These are phyloP conservation scores for Plasmodium berghei DNA, from an alignment of 169 alveolate species.

Conservation along the genomic window DNA sequence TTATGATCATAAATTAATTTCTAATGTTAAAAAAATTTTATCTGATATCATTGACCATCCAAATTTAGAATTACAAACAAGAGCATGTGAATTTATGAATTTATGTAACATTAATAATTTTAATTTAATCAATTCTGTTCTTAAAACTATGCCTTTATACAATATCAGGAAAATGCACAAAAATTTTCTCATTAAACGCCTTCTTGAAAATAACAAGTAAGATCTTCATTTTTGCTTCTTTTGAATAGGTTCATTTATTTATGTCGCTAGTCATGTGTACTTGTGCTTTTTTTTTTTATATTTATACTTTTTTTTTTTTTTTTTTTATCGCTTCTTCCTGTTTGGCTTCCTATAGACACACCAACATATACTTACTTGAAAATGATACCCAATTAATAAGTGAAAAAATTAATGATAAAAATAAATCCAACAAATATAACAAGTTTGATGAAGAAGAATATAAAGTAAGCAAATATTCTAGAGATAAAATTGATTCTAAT, in stretches of 20 bases:
- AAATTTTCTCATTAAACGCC: conserved; percentile 60
- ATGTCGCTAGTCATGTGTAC: too few species aligned
- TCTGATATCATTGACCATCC: conserved; percentile 60
- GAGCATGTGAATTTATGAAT: conserved; percentile 81
- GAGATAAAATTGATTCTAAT: conserved; percentile 2
- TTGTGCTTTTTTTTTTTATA: not conserved
- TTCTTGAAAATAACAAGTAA: conserved; percentile 70
- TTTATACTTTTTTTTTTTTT: not conserved
- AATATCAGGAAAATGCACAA: conserved; percentile 41
- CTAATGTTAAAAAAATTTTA: conserved; percentile 69
- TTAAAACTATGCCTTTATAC: conserved; percentile 65
- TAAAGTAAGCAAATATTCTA: conserved; percentile 26
- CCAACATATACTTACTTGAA: conserved; percentile 59
- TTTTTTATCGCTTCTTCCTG: not conserved
- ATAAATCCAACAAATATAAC: conserved; percentile 1
- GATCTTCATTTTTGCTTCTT: not conserved
- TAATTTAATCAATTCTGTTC: conserved; percentile 29
- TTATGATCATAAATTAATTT: conserved; percentile 71
- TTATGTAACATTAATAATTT: conserved; percentile 54
- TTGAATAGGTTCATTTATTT: not conserved
- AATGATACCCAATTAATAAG: conserved; percentile 6
- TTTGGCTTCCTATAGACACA: conserved; percentile 19
- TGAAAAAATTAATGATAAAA: conserved; percentile 5
- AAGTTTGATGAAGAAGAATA: not conserved
- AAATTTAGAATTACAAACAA: conserved; percentile 80